Conservation (phyloP, 495 filamentous ascomycete genomes). For the Penicillium tannophilum region DNA sequence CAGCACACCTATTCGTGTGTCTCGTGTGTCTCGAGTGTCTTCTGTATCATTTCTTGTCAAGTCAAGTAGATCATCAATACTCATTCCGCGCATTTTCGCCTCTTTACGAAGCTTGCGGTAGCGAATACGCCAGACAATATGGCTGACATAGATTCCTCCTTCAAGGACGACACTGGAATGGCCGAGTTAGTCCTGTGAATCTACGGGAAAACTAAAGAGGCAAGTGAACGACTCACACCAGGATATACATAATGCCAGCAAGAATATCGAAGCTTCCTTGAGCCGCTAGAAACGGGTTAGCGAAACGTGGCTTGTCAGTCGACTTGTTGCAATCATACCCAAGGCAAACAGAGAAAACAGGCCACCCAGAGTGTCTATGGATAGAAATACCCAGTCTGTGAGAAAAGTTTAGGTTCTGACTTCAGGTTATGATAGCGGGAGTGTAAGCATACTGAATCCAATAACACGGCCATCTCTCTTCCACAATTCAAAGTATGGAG, state of each 20-base stretch:
- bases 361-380: constrained; percentile 70
- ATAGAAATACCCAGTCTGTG: constrained; percentile 63
- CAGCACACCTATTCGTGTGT: constrained; percentile 3
- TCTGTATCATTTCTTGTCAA: constrained; percentile 11
- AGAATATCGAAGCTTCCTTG: constrained; percentile 72
- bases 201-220: background rate
- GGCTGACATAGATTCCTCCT: constrained; percentile 67
- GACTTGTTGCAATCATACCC: constrained; percentile 38
- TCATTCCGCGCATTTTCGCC: constrained; percentile 58
- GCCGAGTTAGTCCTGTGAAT: background rate
- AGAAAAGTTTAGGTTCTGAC: background rate
- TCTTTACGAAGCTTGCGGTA: constrained; percentile 60
- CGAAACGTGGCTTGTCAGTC: background rate
- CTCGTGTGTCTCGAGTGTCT: constrained; percentile 7
- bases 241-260: constrained; percentile 68
- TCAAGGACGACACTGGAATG: constrained; percentile 60
- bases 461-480: constrained; percentile 70
- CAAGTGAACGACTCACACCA: constrained; percentile 52
- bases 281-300: constrained; percentile 46
- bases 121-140: constrained; percentile 66
- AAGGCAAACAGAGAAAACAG: constrained; percentile 76
- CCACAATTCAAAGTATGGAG: constrained; percentile 72
- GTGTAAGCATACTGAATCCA: constrained; percentile 59
- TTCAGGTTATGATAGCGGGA: background rate
- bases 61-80: constrained; percentile 64